These are phyloP conservation scores for Lachancea sp. DNA, from an alignment of 805 yeast genomes.

Conservation along the genomic window DNA sequence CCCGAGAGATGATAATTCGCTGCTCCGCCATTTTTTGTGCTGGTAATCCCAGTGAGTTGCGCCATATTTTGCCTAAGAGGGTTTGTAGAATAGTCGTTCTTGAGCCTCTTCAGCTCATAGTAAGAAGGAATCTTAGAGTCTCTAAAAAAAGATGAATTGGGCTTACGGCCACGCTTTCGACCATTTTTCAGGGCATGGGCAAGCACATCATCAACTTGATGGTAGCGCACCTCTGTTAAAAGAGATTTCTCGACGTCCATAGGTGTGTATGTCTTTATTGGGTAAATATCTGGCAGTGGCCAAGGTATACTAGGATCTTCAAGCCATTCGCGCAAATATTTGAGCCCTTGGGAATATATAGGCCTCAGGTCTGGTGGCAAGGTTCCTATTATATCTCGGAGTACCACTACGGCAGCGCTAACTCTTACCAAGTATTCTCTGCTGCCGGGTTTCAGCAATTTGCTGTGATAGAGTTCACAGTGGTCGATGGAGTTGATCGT, in stretches of 20 bases:
- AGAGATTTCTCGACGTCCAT: constrained; percentile 75
- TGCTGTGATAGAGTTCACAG: constrained; percentile 49
- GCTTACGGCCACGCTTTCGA: constrained; percentile 26
- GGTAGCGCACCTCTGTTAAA: constrained; percentile 66
- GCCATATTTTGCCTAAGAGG: constrained; percentile 53
- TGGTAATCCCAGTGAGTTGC: constrained; percentile 44
- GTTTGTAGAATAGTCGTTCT: constrained; percentile 62
- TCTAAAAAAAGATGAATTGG: constrained; percentile 13
- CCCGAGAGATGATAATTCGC: constrained; percentile 31
- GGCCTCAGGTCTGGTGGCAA: constrained; percentile 77
- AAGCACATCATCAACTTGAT: constrained; percentile 37
- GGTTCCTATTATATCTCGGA: constrained; percentile 75
- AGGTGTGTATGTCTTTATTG: constrained; percentile 55
- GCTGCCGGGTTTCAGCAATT: constrained; percentile 26
- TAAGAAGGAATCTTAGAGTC: constrained; percentile 29
- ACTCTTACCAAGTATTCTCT: constrained; percentile 53
- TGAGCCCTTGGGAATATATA: constrained; percentile 59
- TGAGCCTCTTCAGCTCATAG: constrained; percentile 56
- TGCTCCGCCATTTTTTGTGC: constrained; percentile 35
- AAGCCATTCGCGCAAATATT: constrained; percentile 58
- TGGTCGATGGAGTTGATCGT: constrained; percentile 84
- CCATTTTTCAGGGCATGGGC: constrained; percentile 32
- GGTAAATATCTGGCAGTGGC: constrained; percentile 74
- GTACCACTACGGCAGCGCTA: constrained; percentile 75
- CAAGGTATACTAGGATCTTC: constrained; percentile 44